Evolutionary conservation across 108 stramenopile species (phyloP), one percentile per base, ranked within the genome.

Genomic region (Discostella pseudostelligera): DNA sequence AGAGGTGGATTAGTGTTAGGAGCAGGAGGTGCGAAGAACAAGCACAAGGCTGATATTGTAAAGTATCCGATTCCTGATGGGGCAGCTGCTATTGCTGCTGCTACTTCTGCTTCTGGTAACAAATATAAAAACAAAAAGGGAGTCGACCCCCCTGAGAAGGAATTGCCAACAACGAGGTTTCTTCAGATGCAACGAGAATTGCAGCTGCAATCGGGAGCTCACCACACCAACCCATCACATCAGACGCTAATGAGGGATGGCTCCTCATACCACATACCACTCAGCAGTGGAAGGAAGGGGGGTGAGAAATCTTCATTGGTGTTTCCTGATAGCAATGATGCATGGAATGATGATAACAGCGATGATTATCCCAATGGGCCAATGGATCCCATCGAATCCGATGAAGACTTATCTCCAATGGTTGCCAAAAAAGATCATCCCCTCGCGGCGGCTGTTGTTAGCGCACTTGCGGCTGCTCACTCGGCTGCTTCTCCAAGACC

Each of bases 321-420:
- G 10, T 54, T 3, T 54, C 26, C 11, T 14, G 26, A 29, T 13
- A 22, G 20, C 13, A 63, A 65, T 26, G 17, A 4, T 35, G 62
- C 24, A 55, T 17, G 26, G 16, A n/a, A 65, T n/a, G 76, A 70
- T 53, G 44, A 29, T 54, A 29, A n/a, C 53, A 66, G 69, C 21
- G 77, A 65, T 16, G 70, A 76, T 53, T 76, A 61, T 51, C 56
- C 67, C 10, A 10, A 39, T 32, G 29, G 61, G 3, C 53, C 62
- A n/a, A 64, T 68, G 62, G 74, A 69, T 24, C 74, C 74, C 9
- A 68, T 76, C n/a, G 62, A 76, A 51, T 76, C 74, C 0, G 67
- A 68, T 8, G 66, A 69, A 22, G 74, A 76, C 0, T 0, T 0
- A 11, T 5, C 16, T 10, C 12, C 53, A 4, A 29, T 14, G 5